Conservation (phyloP, 768 basidiomycete species). For the Sporobolomyces phaffii region DNA sequence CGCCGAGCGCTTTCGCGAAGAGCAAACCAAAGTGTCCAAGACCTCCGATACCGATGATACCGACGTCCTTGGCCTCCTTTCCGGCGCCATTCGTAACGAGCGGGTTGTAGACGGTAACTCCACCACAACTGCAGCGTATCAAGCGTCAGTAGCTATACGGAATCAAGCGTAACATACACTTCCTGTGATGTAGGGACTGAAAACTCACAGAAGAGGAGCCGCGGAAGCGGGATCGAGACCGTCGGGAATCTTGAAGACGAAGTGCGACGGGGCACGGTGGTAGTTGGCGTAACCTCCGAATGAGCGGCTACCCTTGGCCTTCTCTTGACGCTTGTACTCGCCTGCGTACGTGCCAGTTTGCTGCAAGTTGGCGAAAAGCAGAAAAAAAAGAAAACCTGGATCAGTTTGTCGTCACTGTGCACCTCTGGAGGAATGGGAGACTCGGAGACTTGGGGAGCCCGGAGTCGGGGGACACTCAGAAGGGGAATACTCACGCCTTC, state of each 20-base stretch:
- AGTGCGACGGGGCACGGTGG: constrained; percentile 51
- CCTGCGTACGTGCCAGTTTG: constrained; percentile 35
- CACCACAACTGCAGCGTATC: constrained; percentile 52
- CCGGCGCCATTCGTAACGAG: constrained; percentile 53
- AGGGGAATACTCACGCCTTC: constrained; percentile 38
- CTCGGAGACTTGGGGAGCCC: too few relatives aligned
- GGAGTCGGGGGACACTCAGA: not conserved
- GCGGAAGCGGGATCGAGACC: constrained; percentile 54
- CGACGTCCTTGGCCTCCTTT: constrained; percentile 59
- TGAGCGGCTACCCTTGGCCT: constrained; percentile 35
- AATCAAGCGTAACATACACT: too few relatives aligned
- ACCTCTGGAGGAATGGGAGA: too few relatives aligned
- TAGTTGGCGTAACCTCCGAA: constrained; percentile 47
- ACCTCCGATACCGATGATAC: constrained; percentile 59
- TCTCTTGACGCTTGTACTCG: constrained; percentile 18
- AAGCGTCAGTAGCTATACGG: too few relatives aligned
- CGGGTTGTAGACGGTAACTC: constrained; percentile 62
- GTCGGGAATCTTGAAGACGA: constrained; percentile 57
- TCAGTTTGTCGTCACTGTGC: too few relatives aligned
- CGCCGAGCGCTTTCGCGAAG: constrained; percentile 56
- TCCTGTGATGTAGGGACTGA: too few relatives aligned
- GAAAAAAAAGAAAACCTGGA: too few relatives aligned
- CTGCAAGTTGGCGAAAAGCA: too few relatives aligned
- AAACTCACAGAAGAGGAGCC: constrained; percentile 54
- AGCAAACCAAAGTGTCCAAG: constrained; percentile 44